Evolutionary conservation across 331 rosid species (phyloP), one percentile per base, ranked within the genome.

Genomic region (Rosa hybrid): DNA sequence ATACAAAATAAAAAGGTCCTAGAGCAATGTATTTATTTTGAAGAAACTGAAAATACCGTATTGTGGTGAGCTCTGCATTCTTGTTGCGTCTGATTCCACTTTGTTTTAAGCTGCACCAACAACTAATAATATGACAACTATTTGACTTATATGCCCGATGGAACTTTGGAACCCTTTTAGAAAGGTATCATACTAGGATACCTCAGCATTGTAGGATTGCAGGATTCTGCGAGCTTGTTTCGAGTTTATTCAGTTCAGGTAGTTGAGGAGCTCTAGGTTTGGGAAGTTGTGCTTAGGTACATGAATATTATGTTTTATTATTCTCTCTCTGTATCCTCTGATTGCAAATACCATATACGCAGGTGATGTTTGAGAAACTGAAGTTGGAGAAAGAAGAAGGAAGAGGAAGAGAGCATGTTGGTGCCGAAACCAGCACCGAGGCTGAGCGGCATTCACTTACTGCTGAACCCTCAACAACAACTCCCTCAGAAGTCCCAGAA

Each of bases 311-410:
- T 20, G 25, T 20, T 8, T 5, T 56, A 20, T 18, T 20, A 20
- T 20, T 18, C 25, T 57, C 2, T 8, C 27, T 57, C 62, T 7
- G 59, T 5, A 34, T 2, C 3, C 21, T 54, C 63, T 23, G 18
- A 63, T 12, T 0, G 16, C 3, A 25, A 12, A 63, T 12, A 9
- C 18, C 18, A 2, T 27, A 1, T 4, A n/a, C 21, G 27, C 72
- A 91, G 98, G 83, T 89, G 50, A 91, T 92, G 97, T 91, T 92
- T 38, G 98, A 95, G 81, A 90, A 86, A 83, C 84, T 88, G 85
- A 95, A 84, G 78, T 41, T 86, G 64, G 96, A 91, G 76, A 95
- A 91, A 63, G 99, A 95, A 74, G 98, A 92, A 81, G 98, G 97
- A 74, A 84, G 94, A 82, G 98, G 88, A 56, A 87, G 77, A 6